Evolutionary conservation across 2,329 filamentous ascomycete species (phyloP), one percentile per base, ranked within the genome.

Genomic region (Coniochaeta sp.): DNA sequence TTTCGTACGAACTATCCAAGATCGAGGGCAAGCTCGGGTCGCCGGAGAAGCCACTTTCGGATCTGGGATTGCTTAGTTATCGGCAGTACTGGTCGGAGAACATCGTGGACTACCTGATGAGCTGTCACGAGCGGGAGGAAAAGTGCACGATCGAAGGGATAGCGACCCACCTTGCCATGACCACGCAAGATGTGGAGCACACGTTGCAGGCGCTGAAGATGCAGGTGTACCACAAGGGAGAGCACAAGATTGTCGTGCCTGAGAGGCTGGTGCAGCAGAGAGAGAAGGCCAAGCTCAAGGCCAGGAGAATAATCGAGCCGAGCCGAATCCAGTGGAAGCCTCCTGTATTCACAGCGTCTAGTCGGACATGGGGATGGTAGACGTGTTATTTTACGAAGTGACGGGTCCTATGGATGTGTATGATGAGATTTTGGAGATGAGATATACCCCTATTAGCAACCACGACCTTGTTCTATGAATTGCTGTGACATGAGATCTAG

Each of bases 1-100:
- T 99, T 75, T 96, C 91, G 6, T 99, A 99, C 75, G 93, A 98
- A 71, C 86, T 99, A 31, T 95, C 90, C 70, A 96, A 93, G 73
- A 91, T 96, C 61, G 96, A 99, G 76, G 89, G 89, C 67, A 98
- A 96, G 75, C 85, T 97, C 7, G 96, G 96, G 1, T 96, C 92
- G 9, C 96, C 95, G 0, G 95, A 99, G 73, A 99, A 99, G 73
- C 95, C 95, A 0, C 84, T 99, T 1, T 96, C 91, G 38, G 95
- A 99, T 81, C 74, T 99, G 60, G 95, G 95, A 64, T 81, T 99
- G 19, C 79, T 99, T 31, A 93, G 93, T 67, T 99, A 99, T 74
- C 87, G 95, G 57, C 93, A 96, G 65, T 99, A 96, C 76, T 99
- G 95, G 95, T 92, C 93, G 33, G 95, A 99, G 73, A 92, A 91